Base-by-base conservation (phyloP, 164 flowering plant species). In the Annona cherimola region DNA sequence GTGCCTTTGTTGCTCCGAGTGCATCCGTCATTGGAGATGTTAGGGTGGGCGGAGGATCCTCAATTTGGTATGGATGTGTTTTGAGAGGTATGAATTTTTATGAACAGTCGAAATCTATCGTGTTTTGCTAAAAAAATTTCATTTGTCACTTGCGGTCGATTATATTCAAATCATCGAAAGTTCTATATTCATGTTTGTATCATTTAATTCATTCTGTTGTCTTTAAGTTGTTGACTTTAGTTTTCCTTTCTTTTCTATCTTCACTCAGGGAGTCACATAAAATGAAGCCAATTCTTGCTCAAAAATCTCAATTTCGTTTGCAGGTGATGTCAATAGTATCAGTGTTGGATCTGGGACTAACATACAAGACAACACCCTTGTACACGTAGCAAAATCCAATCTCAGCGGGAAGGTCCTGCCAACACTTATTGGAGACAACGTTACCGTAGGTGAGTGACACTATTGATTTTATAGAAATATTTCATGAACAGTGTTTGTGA, bases 21-120 rank as follows among this genome's bases (percentile, higher is more conserved):
- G 98, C 98, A 44, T 92, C 97, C 45, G 39, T 94, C 64, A 86
- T 84, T 76, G 97, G 98, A 35, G 94, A 94, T 82, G 96, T 94
- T 77, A 87, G 81, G 65, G 86, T 94, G 55, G 97, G 98, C 57
- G 82, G 78, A 35, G 86, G 82, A 43, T 89, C 98, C 19, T 94
- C 98, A 46, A 86, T 92, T 81, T 92, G 97, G 98, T 94, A 94
- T 83, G 98, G 97, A 55, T 92, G 94, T 75, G 94, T 94, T 73
- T 79, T 94, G 76, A 84, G 97, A 92, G 98, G 98, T 93, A 84
- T 75, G 85, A 60, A 9, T 41, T 18, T 39, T 42, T 1, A 9
- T 18, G 26, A 26, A 26, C 19, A 26, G 54, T 26, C n/a, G 50
- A 46, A 26, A 18, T 12, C 5, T 42, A 26, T 46, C 35, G 70